These are phyloP conservation scores for Lathyrus oleraceus DNA, from an alignment of 306 rosid species.

Conservation along the genomic window DNA sequence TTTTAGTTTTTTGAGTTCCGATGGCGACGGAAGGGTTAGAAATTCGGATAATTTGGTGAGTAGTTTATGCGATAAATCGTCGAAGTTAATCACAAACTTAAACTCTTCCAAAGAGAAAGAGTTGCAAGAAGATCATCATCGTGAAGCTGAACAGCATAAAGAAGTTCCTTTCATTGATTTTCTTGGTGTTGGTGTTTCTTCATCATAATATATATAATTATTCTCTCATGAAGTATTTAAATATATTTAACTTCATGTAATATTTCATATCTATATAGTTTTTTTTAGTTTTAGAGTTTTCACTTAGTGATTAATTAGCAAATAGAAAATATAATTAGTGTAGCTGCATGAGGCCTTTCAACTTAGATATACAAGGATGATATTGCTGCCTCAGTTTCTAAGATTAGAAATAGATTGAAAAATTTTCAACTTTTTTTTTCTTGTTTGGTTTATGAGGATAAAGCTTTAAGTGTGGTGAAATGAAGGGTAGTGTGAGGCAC, in stretches of 20 bases:
- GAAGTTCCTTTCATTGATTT: conserved; percentile 81
- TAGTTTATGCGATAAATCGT: conserved; percentile 35
- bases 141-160: conserved; percentile 38
- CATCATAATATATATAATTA: conserved; percentile 37
- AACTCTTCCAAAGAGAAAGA: conserved; percentile 44
- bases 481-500: conserved; percentile 30
- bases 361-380: conserved; percentile 4
- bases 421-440: conserved; percentile 12
- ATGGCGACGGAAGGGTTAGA: conserved; percentile 29
- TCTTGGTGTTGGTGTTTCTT: conserved; percentile 84
- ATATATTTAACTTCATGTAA: conserved; percentile 42
- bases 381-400: conserved; percentile 20
- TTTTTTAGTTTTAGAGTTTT: not conserved
- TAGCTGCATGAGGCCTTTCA: not conserved
- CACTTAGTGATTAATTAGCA: conserved; percentile 39
- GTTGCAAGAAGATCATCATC: conserved; percentile 34
- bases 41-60: conserved; percentile 33
- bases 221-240: conserved; percentile 16
- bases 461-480: conserved; percentile 37
- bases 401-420: conserved; percentile 36
- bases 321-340: conserved; percentile 23
- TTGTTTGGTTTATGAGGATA: conserved; percentile 1
- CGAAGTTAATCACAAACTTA: conserved; percentile 36
- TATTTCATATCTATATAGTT: not conserved
- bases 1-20: conserved; percentile 40